Conservation (phyloP, 345 rosid genomes). For the Fremontodendron californicum region DNA sequence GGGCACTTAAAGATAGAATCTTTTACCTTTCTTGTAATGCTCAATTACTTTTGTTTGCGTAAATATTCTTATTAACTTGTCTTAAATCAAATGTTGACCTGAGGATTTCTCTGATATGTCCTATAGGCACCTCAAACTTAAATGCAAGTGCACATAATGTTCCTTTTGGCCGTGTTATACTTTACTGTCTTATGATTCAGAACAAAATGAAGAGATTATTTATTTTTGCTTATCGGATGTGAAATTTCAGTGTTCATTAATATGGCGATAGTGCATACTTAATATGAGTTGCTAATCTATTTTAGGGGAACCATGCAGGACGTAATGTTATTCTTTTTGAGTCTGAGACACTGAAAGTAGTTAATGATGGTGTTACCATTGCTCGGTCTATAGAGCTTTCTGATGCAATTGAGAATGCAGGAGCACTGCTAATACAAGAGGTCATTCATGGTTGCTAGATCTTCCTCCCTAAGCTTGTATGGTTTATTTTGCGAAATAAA, state of each 20-base stretch:
- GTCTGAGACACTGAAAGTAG: conserved; percentile 47
- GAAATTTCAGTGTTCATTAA: background rate
- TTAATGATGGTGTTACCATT: conserved; percentile 88
- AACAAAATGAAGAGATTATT: background rate
- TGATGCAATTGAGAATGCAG: conserved; percentile 74
- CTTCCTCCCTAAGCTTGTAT: conserved; percentile 17
- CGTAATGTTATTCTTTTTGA: conserved; percentile 76
- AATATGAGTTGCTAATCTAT: conserved; percentile 14
- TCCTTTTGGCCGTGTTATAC: background rate
- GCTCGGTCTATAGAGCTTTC: conserved; percentile 66
- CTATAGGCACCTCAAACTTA: background rate
- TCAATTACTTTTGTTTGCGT: background rate
- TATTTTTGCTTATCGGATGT: background rate
- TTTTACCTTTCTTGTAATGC: background rate
- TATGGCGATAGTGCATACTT: background rate
- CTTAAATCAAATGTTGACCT: background rate
- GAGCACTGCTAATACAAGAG: conserved; percentile 83
- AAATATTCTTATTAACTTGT: background rate
- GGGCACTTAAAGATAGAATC: background rate
- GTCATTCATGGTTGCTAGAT: conserved; percentile 64
- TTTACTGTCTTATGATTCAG: background rate
- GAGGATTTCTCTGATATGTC: background rate
- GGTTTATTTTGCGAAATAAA: background rate
- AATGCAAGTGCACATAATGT: background rate
- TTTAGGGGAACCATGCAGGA: conserved; percentile 45